Base-by-base conservation (phyloP, 257 asterid species). In the Petrea volubilis region DNA sequence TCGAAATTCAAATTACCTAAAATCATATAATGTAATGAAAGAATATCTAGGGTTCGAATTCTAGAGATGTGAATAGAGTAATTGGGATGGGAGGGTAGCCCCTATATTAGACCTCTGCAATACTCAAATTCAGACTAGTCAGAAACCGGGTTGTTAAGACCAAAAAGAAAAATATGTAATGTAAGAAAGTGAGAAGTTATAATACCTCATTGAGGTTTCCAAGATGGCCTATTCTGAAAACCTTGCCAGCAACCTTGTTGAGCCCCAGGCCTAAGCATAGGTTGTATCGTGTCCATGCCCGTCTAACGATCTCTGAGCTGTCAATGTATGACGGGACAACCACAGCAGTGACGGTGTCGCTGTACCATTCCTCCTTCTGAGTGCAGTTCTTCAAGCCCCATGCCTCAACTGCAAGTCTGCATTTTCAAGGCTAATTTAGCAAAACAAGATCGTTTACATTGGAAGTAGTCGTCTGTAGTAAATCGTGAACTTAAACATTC, bases 341-440 rank as follows among this genome's bases (percentile, higher is more conserved):
- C 52, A 95, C 93, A 11, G 99, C 99, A 53, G 99, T 95, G 43
- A 95, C 99, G 0, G 99, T 95, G 81, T 95, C 96, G 67, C 99
- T 95, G 83, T 52, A 81, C 92, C 98, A 92, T 70, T 95, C 99
- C 82, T 92, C 96, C 89, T 88, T 90, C 76, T 92, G 98, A 25
- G 99, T 92, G 87, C 98, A 95, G 84, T 95, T 95, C 93, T 92
- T 95, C 87, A 92, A 77, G 7, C 99, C 99, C 99, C 99, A 95
- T 3, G 98, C 99, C 82, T 92, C 97, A 73, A 95, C 96, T 4
- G 99, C 99, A 76, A 91, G 89, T 60, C 98, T 93, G 78, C 78
- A 64, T 71, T 68, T 46, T 27, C 50, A 60, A 5, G 41, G 9
- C 46, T 73, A 60, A 31, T 0, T 21, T 50, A 38, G 58, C 47